Base-by-base conservation (phyloP, 1,284 basidiomycete genomes). In the Ustilago vetiveriae region DNA sequence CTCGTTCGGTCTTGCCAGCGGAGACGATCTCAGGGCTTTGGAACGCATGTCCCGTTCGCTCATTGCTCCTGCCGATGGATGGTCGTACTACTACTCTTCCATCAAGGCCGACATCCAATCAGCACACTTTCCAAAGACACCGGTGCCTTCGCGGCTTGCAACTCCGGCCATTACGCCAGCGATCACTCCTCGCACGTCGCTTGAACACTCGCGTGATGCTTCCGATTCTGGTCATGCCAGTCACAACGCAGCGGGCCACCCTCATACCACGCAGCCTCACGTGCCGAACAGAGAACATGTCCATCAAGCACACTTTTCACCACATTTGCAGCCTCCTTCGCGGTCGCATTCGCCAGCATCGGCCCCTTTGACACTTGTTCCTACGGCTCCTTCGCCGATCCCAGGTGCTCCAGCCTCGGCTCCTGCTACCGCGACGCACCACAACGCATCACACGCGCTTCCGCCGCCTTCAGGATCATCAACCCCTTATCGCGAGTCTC, bases 1-100 rank as follows among this genome's bases (percentile, higher is more conserved):
- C 24, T 85, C 88, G 19, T 90, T 87, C 74, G 85, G 85, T 2
- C 85, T 89, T 2, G 89, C 89, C 66, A 58, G 30, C 11, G 90
- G 90, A 0, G 82, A 79, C 1, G 89, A 91, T 74, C 87, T 89
- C 50, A 78, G 78, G 2, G 79, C 81, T 0, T 84, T 92, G 23
- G 88, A 90, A 50, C 78, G 69, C 22, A 33, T 67, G 17, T 45
- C 57, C 9, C 39, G 66, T 9, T 47, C 37, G 7, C 29, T 81
- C 13, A 50, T 80, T 7, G 86, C 86, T 13, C 84, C 88, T 7
- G 86, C 87, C 6, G 85, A 89, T 64, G 90, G 90, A 8, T 85
- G 90, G 85, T 83, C 83, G 6, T 83, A 87, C 46, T 91, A 90
- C 77, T 82, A 80, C 53, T 59, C 51, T 21, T 59, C 70, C 22